These are phyloP conservation scores for Psidium friedrichsthalianum DNA, from an alignment of 345 rosid species.

Conservation along the genomic window DNA sequence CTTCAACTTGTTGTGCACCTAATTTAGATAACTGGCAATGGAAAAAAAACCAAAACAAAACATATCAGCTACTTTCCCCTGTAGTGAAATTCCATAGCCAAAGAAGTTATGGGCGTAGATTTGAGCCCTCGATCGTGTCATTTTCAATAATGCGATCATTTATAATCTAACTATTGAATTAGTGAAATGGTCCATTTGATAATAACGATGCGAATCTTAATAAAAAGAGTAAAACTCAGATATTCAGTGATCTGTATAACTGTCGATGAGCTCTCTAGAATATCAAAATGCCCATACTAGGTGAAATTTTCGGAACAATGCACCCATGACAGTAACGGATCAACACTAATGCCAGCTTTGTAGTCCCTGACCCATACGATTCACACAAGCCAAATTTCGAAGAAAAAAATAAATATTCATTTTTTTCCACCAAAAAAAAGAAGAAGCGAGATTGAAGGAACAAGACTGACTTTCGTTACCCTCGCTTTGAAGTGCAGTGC, in stretches of 20 bases:
- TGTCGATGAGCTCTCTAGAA: not conserved
- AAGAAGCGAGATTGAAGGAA: not conserved
- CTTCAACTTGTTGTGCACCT: not conserved
- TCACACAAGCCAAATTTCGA: not conserved
- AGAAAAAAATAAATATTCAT: not conserved
- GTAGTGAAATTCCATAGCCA: not conserved
- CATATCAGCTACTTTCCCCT: not conserved
- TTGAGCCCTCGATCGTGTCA: not conserved
- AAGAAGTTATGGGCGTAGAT: not conserved
- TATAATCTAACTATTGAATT: accelerated
- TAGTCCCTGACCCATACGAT: not conserved
- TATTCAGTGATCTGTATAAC: not conserved
- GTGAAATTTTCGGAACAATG: not conserved
- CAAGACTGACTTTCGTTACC: not conserved
- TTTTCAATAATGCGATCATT: not conserved
- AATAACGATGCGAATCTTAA: accelerated
- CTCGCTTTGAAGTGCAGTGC: not conserved
- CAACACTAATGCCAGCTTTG: not conserved
- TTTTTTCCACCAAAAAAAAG: not conserved
- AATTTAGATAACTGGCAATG: not conserved
- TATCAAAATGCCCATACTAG: not conserved
- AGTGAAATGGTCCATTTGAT: not conserved
- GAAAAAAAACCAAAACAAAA: not conserved
- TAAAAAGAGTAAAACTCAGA: not conserved
- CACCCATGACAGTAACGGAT: not conserved